Base-by-base conservation (phyloP, 345 rosid species). In the Citrus reticulata region DNA sequence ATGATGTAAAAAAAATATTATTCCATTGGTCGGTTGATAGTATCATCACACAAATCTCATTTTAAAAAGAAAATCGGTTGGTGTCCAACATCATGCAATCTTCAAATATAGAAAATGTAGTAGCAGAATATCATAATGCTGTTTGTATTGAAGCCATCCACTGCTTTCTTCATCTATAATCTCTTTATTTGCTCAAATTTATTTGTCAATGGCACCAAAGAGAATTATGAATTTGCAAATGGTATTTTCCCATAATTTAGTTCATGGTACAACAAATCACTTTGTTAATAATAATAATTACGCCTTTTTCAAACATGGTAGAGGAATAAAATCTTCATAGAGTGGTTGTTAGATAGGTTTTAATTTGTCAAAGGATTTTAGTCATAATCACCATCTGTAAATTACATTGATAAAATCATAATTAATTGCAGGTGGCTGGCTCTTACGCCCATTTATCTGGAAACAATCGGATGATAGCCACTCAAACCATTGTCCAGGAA, bases 271-370 rank as follows among this genome's bases (percentile, higher is more conserved):
- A 25, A 25, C 58, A 16, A 60, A 73, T 24, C 57, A 73, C 16
- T 60, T 58, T n/a, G 17, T 19, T 37, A 39, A 37, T 54, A 49
- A 14, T 13, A 14, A 73, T 32, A 32, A 11, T 11, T 42, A 11
- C 16, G 0, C 16, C 51, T 42, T 42, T 42, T 42, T 20, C 6
- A 73, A n/a, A 19, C 8, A 72, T 58, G n/a, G 27, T 4, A 60
- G 57, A 10, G 61, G 77, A 74, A 74, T 61, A 74, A 74, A 60
- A 74, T 74, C 77, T 6, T 14, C 24, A 2, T 20, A 51, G 74
- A 39, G 61, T 29, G 37, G 68, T n/a, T 74, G 77, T 61, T 74
- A 61, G 77, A 27, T 58, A 16, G 64, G 11, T 34, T 66, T 37
- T 17, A 73, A 32, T 24, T 17, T 27, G 9, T 10, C 16, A 5